Base-by-base conservation (phyloP, 306 rosid genomes). In the Dalbergia oliveri region DNA sequence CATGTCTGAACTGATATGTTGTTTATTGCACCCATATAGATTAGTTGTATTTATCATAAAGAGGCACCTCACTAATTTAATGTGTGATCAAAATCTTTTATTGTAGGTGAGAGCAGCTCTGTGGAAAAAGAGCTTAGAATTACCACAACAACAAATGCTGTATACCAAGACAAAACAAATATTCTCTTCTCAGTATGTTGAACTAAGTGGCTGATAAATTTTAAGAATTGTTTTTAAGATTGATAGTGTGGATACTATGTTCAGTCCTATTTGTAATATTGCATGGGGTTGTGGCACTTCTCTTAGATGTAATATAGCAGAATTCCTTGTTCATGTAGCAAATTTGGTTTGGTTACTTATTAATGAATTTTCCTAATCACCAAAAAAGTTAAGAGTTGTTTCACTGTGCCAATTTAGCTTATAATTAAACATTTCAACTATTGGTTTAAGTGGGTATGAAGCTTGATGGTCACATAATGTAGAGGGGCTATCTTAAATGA, bases 101-200 rank as follows among this genome's bases (percentile, higher is more conserved):
- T 83, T 85, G 63, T 70, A 94, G 99, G 99, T 83, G 99, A 95
- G 88, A 95, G 99, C 85, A 89, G 90, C 87, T 95, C 99, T 18
- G 98, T 95, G 77, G 99, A 87, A 82, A 95, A 95, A 79, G 99
- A 93, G 88, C 94, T 91, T 8, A 82, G 87, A 76, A 83, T 89
- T 50, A 93, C 94, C 33, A 86, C 87, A 72, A 85, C 97, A 73
- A 81, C 88, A 85, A 95, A 91, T 79, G 97, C 93, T 43, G 99
- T 95, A 64, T 95, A 93, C 86, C 99, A 95, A 90, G 99, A 95
- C 89, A 95, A 95, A 90, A 95, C 97, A 79, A 95, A 90, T 84
- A 95, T 88, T 85, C 88, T 95, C 76, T 95, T 95, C 85, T 95
- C 99, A 88, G 99, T 94, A 90, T 54, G 82, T 75, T 49, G 77